A percentile compares a stretch with the other conserved stretches of the same genome.
These are phyloP conservation scores for Trichoderma sp. DNA, from an alignment of 2,329 filamentous ascomycete genomes.

Conservation along the genomic window DNA sequence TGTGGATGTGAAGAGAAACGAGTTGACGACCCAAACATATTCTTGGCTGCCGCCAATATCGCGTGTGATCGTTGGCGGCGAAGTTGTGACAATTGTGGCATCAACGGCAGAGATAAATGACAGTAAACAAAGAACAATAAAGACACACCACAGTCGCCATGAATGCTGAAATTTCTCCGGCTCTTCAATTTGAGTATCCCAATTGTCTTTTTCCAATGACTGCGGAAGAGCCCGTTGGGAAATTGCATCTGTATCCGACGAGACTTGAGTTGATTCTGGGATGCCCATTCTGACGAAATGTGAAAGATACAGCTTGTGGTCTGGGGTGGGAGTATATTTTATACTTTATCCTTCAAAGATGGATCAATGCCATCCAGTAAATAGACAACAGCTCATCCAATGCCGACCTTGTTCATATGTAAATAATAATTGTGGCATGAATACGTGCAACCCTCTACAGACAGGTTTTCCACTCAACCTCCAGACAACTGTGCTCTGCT, in stretches of 20 bases:
- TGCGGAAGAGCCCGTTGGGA: not conserved
- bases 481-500: not conserved
- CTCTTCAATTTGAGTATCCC: not conserved
- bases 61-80: not conserved
- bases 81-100: conserved; percentile 5
- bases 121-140: not conserved
- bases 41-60: not conserved
- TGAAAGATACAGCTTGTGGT: not conserved
- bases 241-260: not conserved
- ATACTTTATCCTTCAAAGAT: not conserved
- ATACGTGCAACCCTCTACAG: no score
- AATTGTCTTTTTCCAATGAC: not conserved
- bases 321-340: not conserved
- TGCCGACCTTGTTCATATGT: not conserved
- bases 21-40: conserved; percentile 5
- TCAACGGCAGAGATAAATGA: not conserved
- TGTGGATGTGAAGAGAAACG: not conserved
- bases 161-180: not conserved
- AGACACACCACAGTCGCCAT: conserved; percentile 4
- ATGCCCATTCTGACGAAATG: not conserved
- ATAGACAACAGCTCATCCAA: not conserved
- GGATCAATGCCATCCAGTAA: not conserved
- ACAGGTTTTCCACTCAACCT: not conserved
- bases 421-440: not conserved
- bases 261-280: not conserved